These are phyloP conservation scores for Elsinoe perseae DNA, from an alignment of 2,329 filamentous ascomycete genomes.

Conservation along the genomic window DNA sequence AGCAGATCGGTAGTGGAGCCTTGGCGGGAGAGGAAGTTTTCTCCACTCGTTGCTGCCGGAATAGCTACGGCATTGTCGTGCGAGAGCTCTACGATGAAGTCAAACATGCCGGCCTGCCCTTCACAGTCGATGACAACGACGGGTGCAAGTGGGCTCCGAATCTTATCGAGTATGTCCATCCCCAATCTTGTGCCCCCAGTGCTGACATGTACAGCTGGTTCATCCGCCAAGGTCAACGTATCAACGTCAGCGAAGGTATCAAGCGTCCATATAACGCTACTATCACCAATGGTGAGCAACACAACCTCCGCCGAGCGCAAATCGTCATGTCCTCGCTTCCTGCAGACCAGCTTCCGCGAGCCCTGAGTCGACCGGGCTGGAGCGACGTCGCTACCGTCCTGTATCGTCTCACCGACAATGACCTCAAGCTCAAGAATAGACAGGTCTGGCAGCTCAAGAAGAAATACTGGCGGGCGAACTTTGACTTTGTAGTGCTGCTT, in stretches of 20 bases:
- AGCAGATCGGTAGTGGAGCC: constrained; percentile 12
- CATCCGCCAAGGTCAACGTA: constrained; percentile 14
- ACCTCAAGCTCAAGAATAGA: constrained; percentile 19
- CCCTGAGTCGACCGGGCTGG: constrained; percentile 7
- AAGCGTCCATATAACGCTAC: neutral
- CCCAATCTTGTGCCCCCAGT: neutral
- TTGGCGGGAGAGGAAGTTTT: constrained; percentile 15
- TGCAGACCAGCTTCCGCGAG: constrained; percentile 14
- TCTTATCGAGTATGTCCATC: neutral
- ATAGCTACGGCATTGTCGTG: constrained; percentile 20
- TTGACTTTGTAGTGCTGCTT: constrained; percentile 15
- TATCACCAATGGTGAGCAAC: neutral
- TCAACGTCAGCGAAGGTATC: constrained; percentile 1
- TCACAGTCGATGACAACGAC: constrained; percentile 1
- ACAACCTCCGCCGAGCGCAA: neutral
- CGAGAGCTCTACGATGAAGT: constrained; percentile 19
- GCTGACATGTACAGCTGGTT: constrained; percentile 10
- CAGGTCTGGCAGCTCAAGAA: constrained; percentile 16
- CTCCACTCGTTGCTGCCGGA: constrained; percentile 15
- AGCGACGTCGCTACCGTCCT: constrained; percentile 16
- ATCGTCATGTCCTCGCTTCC: constrained; percentile 12
- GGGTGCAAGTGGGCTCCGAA: neutral
- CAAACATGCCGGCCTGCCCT: constrained; percentile 15
- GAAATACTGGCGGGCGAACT: constrained; percentile 17
- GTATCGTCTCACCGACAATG: constrained; percentile 16